Percentiles rank a stretch among this genome's conserved stretches.
phyloP scores from a whole-genome alignment of 2,329 filamentous ascomycete genomes.

The Diplodia mutila region DNA sequence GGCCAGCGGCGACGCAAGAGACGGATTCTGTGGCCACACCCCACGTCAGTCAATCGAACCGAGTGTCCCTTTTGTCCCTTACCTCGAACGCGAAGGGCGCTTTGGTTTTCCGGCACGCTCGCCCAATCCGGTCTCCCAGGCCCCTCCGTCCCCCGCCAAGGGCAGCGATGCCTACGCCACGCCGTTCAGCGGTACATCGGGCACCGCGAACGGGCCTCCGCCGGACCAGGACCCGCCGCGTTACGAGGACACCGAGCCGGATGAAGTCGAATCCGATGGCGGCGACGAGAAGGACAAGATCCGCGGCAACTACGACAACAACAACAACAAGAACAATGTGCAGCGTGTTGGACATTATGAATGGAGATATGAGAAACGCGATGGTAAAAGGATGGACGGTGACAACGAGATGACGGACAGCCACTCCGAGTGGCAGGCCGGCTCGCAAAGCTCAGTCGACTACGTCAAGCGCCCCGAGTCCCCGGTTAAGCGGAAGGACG shows the following conservation, averaged over 20 bases:
- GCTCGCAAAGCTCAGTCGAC: not conserved
- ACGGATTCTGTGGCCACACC: not conserved
- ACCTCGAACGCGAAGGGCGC: not conserved
- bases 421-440: too few relatives aligned
- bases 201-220: too few relatives aligned
- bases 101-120: not conserved
- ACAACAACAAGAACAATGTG: not conserved
- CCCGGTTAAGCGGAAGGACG: too few relatives aligned
- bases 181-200: not conserved
- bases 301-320: not conserved
- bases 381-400: too few relatives aligned
- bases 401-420: too few relatives aligned
- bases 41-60: not conserved
- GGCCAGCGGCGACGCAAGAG: constrained; percentile 29
- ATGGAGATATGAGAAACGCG: too few relatives aligned
- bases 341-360: too few relatives aligned
- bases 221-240: not conserved
- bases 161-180: not conserved
- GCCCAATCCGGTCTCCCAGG: too few relatives aligned
- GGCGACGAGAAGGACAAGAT: not conserved
- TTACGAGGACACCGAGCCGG: not conserved
- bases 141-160: not conserved
- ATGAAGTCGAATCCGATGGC: not conserved
- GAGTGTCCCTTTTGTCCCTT: not conserved
- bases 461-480: not conserved